Base-by-base conservation (phyloP, 2,329 filamentous ascomycete species). In the Penicillium decumbens region DNA sequence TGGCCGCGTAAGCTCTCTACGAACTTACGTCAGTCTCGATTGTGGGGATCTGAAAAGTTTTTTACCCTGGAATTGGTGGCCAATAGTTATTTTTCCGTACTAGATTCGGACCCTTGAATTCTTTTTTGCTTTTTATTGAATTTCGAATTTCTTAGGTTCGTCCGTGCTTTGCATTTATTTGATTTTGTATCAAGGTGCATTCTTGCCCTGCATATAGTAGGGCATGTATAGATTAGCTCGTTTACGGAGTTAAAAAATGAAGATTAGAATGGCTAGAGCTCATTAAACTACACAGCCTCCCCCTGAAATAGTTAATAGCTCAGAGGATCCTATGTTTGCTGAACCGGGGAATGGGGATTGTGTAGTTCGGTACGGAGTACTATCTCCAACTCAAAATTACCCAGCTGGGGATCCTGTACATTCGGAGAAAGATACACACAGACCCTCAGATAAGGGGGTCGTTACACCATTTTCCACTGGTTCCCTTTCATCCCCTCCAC, bases 1-100 rank as follows among this genome's bases (percentile, higher is more conserved):
- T 57, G 55, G 58, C 57, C 58, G 57, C 58, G 58, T 61, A 41
- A 61, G 58, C 58, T 60, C 48, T 50, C 12, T 20, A 40, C 46
- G 47, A 10, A 10, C 1, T 1, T 4, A 50, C 42, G 50, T 58
- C 53, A 55, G 50, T 47, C 44, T 51, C 47, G 32, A 39, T 23
- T 58, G 57, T 58, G 57, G 56, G 56, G 56, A 55, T 45, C 49
- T n/a, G 45, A 35, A 37, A 50, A 45, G 40, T 48, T 43, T 43
- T 20, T 30, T 43, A 41, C 28, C 15, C 39, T 41, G 38, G 47
- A 18, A 41, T 35, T 12, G 37, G 23, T 10, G 5, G 18, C 28
- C 38, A 41, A 41, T 40, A 3, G 20, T 8, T 12, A 13, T 13
- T 5, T 6, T 30, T 13, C 29, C 12, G 9, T 30, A n/a, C 29